Evolutionary conservation across 2,329 filamentous ascomycete species (phyloP).

Genomic region (Ceratocystis cacaofunesta): DNA sequence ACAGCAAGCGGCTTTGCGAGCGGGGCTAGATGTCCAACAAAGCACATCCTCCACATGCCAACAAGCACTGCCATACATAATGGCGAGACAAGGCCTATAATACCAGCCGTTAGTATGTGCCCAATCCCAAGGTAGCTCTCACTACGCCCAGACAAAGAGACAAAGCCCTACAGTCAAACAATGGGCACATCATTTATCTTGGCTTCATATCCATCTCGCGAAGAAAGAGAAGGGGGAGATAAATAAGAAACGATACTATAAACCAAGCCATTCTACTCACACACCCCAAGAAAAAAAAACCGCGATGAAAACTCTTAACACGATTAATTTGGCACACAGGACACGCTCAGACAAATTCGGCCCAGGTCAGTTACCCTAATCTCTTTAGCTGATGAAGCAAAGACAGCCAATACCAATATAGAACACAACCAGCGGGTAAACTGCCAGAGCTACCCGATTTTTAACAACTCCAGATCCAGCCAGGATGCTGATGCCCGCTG

Average conservation of each 20-base stretch:
- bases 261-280: neutral
- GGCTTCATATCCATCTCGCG: no score
- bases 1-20: neutral
- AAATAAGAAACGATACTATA: neutral
- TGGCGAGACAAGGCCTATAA: neutral
- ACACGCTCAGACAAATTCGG: neutral
- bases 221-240: neutral
- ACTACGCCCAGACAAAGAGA: neutral
- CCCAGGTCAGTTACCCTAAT: neutral
- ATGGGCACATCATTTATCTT: no score
- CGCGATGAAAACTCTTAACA: neutral
- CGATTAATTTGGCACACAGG: neutral
- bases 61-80: neutral
- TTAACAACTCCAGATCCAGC: slow-evolving; percentile 91
- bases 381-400: slow-evolving; percentile 78
- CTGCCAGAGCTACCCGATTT: slow-evolving; percentile 83
- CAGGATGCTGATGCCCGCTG: slow-evolving; percentile 88
- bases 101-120: neutral
- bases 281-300: neutral
- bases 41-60: slow-evolving; percentile 2
- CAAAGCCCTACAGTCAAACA: neutral
- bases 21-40: slow-evolving; percentile 1
- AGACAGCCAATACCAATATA: slow-evolving; percentile 86
- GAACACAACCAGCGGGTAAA: slow-evolving; percentile 90
- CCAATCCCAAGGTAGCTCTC: neutral